Percentiles rank a stretch among this genome's conserved stretches.
Conservation (phyloP, 1,284 basidiomycete species). For the Malassezia psittaci region DNA sequence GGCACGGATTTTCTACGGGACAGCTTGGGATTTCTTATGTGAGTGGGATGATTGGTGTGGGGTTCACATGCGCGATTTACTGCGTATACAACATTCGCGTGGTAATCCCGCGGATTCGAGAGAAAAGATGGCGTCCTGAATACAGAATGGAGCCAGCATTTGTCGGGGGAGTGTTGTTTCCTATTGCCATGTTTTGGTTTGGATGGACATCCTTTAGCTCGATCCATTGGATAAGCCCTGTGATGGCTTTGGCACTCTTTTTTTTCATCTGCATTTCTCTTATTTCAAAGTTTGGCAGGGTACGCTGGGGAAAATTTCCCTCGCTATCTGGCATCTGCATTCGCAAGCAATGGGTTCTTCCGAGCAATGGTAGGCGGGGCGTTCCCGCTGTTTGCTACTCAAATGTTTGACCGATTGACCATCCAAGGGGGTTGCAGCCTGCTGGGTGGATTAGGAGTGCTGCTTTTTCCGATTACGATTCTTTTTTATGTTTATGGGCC, state of each 20-base stretch:
- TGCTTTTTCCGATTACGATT: conserved; percentile 10
- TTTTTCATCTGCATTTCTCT: conserved; percentile 8
- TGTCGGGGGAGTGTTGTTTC: conserved; percentile 61
- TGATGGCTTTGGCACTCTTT: conserved; percentile 36
- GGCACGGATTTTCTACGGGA: conserved; percentile 22
- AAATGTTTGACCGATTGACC: conserved; percentile 8
- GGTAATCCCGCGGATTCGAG: conserved; percentile 10
- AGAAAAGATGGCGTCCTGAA: conserved; percentile 49
- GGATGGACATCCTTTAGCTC: conserved; percentile 42
- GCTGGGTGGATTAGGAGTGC: conserved; percentile 5
- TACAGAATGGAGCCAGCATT: conserved; percentile 48
- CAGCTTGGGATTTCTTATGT: conserved; percentile 19
- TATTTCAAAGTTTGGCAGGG: conserved; percentile 7
- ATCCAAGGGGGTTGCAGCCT: conserved; percentile 14
- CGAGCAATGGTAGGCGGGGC: conserved; percentile 18
- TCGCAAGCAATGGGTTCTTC: conserved; percentile 22
- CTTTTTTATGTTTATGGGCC: conserved; percentile 1
- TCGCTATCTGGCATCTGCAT: conserved; percentile 16
- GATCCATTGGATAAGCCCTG: conserved; percentile 43
- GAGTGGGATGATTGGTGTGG: conserved; percentile 14
- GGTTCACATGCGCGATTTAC: conserved; percentile 13
- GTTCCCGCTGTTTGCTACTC: conserved; percentile 17
- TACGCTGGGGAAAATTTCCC: conserved; percentile 8
- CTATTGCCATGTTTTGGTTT: conserved; percentile 57
- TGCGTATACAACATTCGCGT: conserved; percentile 11